A percentile compares a stretch with the other conserved stretches of the same genome.
phyloP scores from a whole-genome alignment of 2,329 filamentous ascomycete species.

The Fusarium dlaminii region DNA sequence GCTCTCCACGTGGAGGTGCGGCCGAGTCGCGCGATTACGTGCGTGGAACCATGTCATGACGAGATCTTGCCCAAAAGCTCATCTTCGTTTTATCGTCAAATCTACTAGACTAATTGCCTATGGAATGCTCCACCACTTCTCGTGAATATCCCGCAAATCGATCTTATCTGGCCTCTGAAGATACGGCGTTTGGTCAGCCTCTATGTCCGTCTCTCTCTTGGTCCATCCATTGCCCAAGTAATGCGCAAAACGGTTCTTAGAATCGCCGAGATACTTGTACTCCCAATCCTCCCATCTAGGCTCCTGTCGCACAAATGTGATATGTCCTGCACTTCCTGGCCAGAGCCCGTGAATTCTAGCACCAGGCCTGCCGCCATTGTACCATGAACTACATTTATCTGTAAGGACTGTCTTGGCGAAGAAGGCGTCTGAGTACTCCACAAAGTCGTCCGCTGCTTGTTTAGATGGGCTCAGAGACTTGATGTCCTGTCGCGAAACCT shows the following conservation, averaged over 20 bases:
- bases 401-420: constrained; percentile 64
- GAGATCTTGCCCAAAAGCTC: not conserved
- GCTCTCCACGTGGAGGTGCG: constrained; percentile 15
- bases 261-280: constrained; percentile 56
- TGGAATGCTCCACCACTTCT: constrained; percentile 70
- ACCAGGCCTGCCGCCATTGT: constrained; percentile 72
- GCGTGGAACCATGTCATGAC: constrained; percentile 25
- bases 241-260: constrained; percentile 65
- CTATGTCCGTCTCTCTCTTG: constrained; percentile 62
- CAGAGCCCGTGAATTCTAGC: constrained; percentile 73
- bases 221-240: constrained; percentile 76
- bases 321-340: constrained; percentile 73
- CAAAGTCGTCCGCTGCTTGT: constrained; percentile 70
- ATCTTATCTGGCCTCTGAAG: constrained; percentile 64
- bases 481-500: constrained; percentile 72
- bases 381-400: constrained; percentile 76
- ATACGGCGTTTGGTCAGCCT: constrained; percentile 71
- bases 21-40: constrained; percentile 23
- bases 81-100: not conserved
- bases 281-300: constrained; percentile 67
- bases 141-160: constrained; percentile 70
- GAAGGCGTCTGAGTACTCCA: constrained; percentile 66
- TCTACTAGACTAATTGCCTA: constrained; percentile 10
- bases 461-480: constrained; percentile 66
- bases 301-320: constrained; percentile 65